Evolutionary conservation across 1,284 basidiomycete species (phyloP).

Genomic region (Bondarzewia mesenterica): DNA sequence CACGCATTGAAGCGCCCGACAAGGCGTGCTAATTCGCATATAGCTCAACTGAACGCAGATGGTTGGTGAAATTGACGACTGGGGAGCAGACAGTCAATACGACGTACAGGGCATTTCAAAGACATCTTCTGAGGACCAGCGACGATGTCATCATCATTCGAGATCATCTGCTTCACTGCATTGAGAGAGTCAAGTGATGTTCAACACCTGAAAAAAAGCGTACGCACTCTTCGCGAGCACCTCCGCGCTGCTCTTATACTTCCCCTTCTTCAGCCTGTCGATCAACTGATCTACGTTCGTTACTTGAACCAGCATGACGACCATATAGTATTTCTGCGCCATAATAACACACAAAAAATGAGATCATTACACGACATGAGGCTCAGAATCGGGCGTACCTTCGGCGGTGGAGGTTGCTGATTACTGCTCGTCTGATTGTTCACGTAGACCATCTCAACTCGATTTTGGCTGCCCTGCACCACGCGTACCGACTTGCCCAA

Average conservation of each 20-base stretch:
- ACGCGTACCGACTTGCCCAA: conserved; percentile 55
- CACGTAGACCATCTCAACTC: conserved; percentile 83
- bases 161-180: conserved; percentile 51
- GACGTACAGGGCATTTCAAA: conserved; percentile 85
- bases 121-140: conserved; percentile 84
- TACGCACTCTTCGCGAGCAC: conserved; percentile 50
- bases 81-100: too few species aligned
- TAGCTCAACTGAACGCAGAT: conserved; percentile 67
- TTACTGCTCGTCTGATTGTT: conserved; percentile 45
- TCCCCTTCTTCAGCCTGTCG: conserved; percentile 55
- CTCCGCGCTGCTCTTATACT: conserved; percentile 58
- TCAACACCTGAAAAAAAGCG: neutral
- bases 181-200: conserved; percentile 2
- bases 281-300: conserved; percentile 63
- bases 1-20: conserved; percentile 78
- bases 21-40: conserved; percentile 78
- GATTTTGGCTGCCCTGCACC: conserved; percentile 43
- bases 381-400: conserved; percentile 32
- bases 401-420: conserved; percentile 64
- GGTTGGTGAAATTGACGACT: conserved; percentile 1
- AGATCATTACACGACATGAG: neutral
- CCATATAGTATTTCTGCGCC: conserved; percentile 76
- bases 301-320: conserved; percentile 75
- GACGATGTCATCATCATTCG: conserved; percentile 82
- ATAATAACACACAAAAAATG: neutral